phyloP scores from a whole-genome alignment of 2,329 filamentous ascomycete genomes.

The Epichloe brachyelytri region DNA sequence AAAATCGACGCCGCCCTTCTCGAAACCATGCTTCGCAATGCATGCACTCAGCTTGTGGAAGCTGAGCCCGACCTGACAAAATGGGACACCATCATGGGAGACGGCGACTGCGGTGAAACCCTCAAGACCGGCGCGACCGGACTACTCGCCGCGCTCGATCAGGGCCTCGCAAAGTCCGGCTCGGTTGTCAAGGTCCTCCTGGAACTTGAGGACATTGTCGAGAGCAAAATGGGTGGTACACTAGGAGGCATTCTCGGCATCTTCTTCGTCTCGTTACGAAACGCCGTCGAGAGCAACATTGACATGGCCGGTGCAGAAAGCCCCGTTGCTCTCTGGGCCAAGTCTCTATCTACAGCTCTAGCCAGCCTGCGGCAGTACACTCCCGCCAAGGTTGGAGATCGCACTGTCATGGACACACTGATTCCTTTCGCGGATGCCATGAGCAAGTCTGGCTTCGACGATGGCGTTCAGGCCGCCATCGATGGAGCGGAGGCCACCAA shows the following conservation, averaged over 20 bases:
- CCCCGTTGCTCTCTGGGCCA: conserved; percentile 28
- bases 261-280: conserved; percentile 36
- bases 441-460: conserved; percentile 35
- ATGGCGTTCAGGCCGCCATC: conserved; percentile 45
- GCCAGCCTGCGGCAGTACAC: conserved; percentile 38
- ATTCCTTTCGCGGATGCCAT: conserved; percentile 39
- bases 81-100: conserved; percentile 51
- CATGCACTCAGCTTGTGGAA: conserved; percentile 37
- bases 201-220: conserved; percentile 41
- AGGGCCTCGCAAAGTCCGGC: conserved; percentile 25
- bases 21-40: conserved; percentile 41
- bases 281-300: conserved; percentile 27
- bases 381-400: conserved; percentile 40
- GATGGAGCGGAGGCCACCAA: conserved; percentile 50
- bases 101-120: conserved; percentile 54
- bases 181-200: conserved; percentile 35
- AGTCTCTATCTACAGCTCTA: conserved; percentile 29
- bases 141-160: conserved; percentile 33
- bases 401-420: conserved; percentile 44
- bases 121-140: conserved; percentile 38
- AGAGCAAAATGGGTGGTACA: conserved; percentile 40
- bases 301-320: conserved; percentile 17
- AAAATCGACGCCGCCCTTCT: conserved; percentile 39
- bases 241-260: conserved; percentile 41
- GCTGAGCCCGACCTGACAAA: conserved; percentile 50